These are phyloP conservation scores for Russula earlei DNA, from an alignment of 768 basidiomycete species.

Conservation along the genomic window DNA sequence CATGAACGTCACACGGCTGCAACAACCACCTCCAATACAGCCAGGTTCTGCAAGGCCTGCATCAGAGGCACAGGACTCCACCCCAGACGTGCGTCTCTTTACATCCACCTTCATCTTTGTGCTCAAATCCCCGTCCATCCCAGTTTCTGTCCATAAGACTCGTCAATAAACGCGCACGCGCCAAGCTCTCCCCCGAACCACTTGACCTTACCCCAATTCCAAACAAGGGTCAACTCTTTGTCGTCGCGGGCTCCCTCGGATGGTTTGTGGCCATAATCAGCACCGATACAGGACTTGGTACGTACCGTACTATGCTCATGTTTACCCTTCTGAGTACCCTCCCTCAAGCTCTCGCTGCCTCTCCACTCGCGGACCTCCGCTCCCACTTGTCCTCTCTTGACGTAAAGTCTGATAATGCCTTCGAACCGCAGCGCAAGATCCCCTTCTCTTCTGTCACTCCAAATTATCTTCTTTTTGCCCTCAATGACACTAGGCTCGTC, in stretches of 20 bases:
- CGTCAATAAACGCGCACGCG: constrained; percentile 53
- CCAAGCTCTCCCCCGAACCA: constrained; percentile 47
- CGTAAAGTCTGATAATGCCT: constrained; percentile 31
- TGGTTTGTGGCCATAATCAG: constrained; percentile 61
- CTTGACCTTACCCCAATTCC: constrained; percentile 35
- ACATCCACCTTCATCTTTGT: neutral
- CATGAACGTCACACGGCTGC: constrained; percentile 18
- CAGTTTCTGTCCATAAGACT: constrained; percentile 33
- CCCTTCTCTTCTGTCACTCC: constrained; percentile 38
- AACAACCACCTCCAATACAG: constrained; percentile 13
- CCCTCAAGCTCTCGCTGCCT: constrained; percentile 46
- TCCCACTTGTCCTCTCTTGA: constrained; percentile 38
- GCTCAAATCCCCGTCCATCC: neutral
- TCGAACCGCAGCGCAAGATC: constrained; percentile 45
- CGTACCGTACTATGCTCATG: neutral
- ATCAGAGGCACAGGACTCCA: constrained; percentile 14
- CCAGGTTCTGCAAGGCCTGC: constrained; percentile 2
- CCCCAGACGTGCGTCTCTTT: constrained; percentile 15
- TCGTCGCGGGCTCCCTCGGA: constrained; percentile 47
- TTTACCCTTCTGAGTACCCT: neutral
- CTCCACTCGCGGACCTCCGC: constrained; percentile 53
- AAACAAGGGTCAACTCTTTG: constrained; percentile 45
- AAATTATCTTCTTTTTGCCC: constrained; percentile 46
- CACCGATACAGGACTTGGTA: constrained; percentile 28
- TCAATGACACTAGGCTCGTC: constrained; percentile 49